Evolutionary conservation across 2,329 filamentous ascomycete species (phyloP).

Genomic region (Bisporella sp.): DNA sequence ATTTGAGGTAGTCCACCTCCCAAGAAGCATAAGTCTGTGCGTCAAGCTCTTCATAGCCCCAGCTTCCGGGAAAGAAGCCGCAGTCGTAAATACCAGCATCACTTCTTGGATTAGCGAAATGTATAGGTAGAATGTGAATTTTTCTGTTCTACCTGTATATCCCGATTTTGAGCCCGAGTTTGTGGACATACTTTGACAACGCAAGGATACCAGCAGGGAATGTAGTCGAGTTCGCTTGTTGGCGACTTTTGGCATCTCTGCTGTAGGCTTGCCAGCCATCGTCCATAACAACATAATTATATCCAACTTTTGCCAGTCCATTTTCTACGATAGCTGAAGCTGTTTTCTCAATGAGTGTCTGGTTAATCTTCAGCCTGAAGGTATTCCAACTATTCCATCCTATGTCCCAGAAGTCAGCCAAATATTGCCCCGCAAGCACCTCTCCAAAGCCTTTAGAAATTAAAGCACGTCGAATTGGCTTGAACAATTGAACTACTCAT

Average conservation of each 20-base stretch:
- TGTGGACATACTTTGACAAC: constrained; percentile 12
- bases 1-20: constrained; percentile 42
- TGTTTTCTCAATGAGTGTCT: constrained; percentile 14
- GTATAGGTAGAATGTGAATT: constrained; percentile 9
- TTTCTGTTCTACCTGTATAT: constrained; percentile 32
- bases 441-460: no score
- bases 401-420: neutral
- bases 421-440: no score
- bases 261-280: constrained; percentile 19
- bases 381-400: constrained; percentile 11
- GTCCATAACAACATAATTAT: constrained; percentile 15
- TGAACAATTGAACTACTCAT: no score
- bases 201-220: constrained; percentile 38
- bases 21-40: constrained; percentile 40
- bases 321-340: constrained; percentile 6
- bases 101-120: neutral
- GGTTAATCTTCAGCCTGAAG: constrained; percentile 13
- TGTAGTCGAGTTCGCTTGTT: constrained; percentile 24
- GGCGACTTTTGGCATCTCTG: constrained; percentile 13
- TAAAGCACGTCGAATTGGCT: no score
- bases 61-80: constrained; percentile 30
- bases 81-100: constrained; percentile 32
- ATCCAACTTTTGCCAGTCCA: constrained; percentile 10
- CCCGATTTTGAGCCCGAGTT: constrained; percentile 30
- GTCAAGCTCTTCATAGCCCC: constrained; percentile 41